Base-by-base conservation (phyloP, 106 monocot species). In the Dendrobium nobile region DNA sequence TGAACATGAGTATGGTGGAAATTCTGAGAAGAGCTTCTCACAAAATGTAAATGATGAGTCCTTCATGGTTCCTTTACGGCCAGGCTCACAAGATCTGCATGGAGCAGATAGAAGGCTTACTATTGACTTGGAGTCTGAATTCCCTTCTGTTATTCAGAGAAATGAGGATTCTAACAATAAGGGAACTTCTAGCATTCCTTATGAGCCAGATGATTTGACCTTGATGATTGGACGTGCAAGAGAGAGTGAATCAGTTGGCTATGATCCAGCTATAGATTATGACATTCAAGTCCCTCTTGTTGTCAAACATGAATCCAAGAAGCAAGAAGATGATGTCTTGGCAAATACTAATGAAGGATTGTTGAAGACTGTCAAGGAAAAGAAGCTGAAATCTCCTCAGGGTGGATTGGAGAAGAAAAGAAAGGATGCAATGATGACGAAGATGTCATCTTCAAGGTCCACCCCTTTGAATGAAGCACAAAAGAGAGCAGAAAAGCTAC, bases 401-500 rank as follows among this genome's bases (percentile, higher is more conserved):
- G 81, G 80, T 87, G 84, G 84, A 11, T 73, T 78, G 65, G 84
- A 87, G 43, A 92, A 84, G 77, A 88, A 80, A 78, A 92, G 64
- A 42, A 87, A 80, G 73, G 93, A 95, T 26, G 73, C 82, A 13
- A 7, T 80, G 78, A 45, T 73, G n/a, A 90, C 72, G 79, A 91
- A 75, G 42, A 83, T 84, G 27, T 77, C 78, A 47, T 67, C 83
- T 0, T 79, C 89, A 28, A 89, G 75, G 77, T 68, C 84, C 45
- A 97, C 67, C 20, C 88, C 88, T 47, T 77, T 80, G 44, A 82
- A 89, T 84, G 95, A 99, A 84, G 99, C 95, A 47, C 99, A 90
- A 82, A 91, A 91, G 82, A 95, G 95, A 75, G 99, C 99, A 43
- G 92, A 95, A 75, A 95, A 95, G 74, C 72, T 99, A 55, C 86